phyloP scores from a whole-genome alignment of 2,329 filamentous ascomycete species.

The Neopestalotiopsis clavispora region DNA sequence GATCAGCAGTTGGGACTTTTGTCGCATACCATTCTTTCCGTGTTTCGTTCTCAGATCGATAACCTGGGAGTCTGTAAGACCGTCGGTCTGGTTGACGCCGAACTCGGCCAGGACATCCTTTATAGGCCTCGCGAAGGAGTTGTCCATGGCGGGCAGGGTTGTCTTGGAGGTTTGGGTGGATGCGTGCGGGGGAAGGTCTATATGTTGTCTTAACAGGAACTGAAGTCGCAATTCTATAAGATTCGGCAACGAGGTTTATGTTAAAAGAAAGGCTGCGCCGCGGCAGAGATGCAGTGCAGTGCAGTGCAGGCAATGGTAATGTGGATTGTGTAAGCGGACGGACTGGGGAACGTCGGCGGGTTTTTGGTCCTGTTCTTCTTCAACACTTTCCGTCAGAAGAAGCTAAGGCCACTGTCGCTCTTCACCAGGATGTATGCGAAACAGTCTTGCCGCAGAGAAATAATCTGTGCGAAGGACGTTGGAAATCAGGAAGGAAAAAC shows the following conservation, averaged over 20 bases:
- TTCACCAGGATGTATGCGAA: background rate
- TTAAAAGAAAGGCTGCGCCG: background rate
- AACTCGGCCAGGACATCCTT: constrained; percentile 65
- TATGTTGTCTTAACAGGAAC: constrained; percentile 23
- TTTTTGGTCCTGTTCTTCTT: background rate
- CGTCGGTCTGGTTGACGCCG: constrained; percentile 57
- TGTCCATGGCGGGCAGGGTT: constrained; percentile 55
- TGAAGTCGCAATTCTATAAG: constrained; percentile 10
- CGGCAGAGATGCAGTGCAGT: background rate
- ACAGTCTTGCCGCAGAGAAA: constrained; percentile 14
- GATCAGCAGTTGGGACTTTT: background rate
- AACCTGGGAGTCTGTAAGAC: constrained; percentile 66
- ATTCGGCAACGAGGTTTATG: background rate
- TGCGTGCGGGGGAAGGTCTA: background rate
- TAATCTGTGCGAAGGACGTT: constrained; percentile 17
- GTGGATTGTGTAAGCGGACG: constrained; percentile 4
- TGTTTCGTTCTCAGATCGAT: constrained; percentile 59
- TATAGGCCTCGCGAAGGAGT: constrained; percentile 63
- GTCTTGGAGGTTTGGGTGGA: constrained; percentile 20
- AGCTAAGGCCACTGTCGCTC: constrained; percentile 8
- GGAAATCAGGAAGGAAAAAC: constrained; percentile 12
- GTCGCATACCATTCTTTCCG: constrained; percentile 67
- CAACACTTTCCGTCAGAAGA: background rate
- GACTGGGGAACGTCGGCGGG: background rate
- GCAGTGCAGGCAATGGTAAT: background rate